A percentile compares a stretch with the other conserved stretches of the same genome.
These are phyloP conservation scores for Harrya chromipes DNA, from an alignment of 768 basidiomycete genomes.

Conservation along the genomic window DNA sequence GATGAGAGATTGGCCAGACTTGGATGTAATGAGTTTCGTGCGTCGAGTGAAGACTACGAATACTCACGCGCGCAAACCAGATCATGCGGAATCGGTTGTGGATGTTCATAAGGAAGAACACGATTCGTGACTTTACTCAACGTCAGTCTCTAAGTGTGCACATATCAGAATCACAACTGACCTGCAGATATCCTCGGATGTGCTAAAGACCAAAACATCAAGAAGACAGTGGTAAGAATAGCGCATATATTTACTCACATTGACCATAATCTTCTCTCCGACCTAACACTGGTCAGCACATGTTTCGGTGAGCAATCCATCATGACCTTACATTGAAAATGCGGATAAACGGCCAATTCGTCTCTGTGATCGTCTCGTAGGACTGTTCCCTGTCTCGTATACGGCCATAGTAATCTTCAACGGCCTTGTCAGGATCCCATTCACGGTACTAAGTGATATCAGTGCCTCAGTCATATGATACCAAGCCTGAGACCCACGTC, in stretches of 20 bases:
- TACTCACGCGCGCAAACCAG: conserved; percentile 88
- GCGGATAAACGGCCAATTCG: conserved; percentile 89
- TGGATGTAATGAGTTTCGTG: neutral
- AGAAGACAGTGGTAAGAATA: neutral
- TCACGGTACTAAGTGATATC: conserved; percentile 65
- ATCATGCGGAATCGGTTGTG: conserved; percentile 92
- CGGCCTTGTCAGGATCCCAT: conserved; percentile 91
- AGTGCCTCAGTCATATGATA: neutral
- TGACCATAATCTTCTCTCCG: conserved; percentile 94
- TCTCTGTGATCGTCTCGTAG: conserved; percentile 91
- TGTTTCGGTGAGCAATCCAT: neutral
- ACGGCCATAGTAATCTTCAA: conserved; percentile 88
- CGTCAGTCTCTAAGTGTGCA: conserved; percentile 1
- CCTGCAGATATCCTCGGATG: conserved; percentile 87
- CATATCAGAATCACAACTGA: conserved; percentile 26
- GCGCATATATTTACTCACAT: conserved; percentile 49
- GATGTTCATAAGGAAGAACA: conserved; percentile 99
- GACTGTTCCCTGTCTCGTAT: conserved; percentile 83
- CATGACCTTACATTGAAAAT: conserved; percentile 72
- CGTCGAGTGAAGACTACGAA: neutral
- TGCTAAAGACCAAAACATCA: conserved; percentile 42
- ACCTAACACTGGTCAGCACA: conserved; percentile 47
- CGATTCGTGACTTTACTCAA: conserved; percentile 72
- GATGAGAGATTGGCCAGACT: conserved; percentile 98
- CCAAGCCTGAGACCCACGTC: conserved; percentile 58